Base-by-base conservation (phyloP, 2,329 filamentous ascomycete species). In the Talaromyces atroroseus region DNA sequence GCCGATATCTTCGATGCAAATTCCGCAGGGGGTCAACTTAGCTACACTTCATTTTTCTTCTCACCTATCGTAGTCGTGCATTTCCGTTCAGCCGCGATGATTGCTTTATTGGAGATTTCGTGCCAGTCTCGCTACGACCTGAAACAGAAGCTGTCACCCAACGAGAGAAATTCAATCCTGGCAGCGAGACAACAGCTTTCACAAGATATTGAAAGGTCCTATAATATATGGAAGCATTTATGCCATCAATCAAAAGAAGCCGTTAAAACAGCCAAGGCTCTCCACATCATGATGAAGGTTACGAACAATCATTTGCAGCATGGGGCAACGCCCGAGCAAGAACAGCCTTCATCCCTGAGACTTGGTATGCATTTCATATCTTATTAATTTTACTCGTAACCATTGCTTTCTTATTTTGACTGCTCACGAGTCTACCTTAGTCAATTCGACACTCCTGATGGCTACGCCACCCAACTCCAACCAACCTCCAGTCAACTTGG, bases 201-300 rank as follows among this genome's bases (percentile, higher is more conserved):
- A 0, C 42, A 52, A 5, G 60, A 61, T 16, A 59, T n/a, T 61
- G 55, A 57, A 29, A 59, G 59, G 16, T 54, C 60, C 16, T 59
- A 56, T 36, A 54, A 49, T 21, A 61, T 62, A 12, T 62, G 60
- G 60, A 57, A 54, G 10, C 53, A 58, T 26, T 18, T 62, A 18
- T 54, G 58, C 4, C 55, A 53, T 49, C 57, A 62, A 50, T 62
- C 60, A n/a, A 62, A 58, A 21, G 60, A 62, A 32, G 59, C 60
- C 0, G 26, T 56, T 1, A 62, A 61, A 24, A 62, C 59, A 4
- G 57, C 60, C 6, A 52, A 62, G 26, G 60, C 60, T 44, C 53
- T 62, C n/a, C 51, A 49, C 14, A 61, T 62, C 44, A 62, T 62
- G 60, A 29, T 62, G 12, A 59, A 52, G n/a, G 51, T 62, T 21